phyloP scores from a whole-genome alignment of 257 asterid species.

The Ocimum tenuiflorum region DNA sequence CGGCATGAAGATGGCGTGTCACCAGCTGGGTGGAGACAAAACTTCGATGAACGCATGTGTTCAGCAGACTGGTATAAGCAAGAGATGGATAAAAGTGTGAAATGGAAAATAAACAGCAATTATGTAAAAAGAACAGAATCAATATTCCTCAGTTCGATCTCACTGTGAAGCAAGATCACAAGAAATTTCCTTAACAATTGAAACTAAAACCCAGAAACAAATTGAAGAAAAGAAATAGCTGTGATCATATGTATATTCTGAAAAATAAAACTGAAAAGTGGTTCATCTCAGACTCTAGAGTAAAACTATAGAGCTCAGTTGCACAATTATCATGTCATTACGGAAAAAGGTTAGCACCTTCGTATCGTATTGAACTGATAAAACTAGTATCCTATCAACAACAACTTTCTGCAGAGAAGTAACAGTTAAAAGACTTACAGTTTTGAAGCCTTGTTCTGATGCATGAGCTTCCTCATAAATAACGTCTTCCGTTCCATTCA shows the following conservation, averaged over 20 bases:
- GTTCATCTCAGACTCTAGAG: not conserved
- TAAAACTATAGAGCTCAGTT: not conserved
- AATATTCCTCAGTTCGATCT: too few relatives aligned
- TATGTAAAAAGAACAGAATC: too few relatives aligned
- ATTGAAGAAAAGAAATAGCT: too few relatives aligned
- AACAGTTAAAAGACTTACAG: constrained; percentile 45
- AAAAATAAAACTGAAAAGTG: not conserved
- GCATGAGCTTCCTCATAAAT: constrained; percentile 56
- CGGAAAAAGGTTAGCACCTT: not conserved
- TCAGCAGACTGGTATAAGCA: constrained; percentile 51
- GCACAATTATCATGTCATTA: not conserved
- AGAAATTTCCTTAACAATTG: too few relatives aligned
- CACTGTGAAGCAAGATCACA: too few relatives aligned
- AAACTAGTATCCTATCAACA: not conserved
- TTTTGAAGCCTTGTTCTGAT: constrained; percentile 63
- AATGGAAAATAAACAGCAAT: not conserved
- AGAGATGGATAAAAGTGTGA: constrained; percentile 11
- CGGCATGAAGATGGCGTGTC: constrained; percentile 99
- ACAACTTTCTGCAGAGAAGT: not conserved
- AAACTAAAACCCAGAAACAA: too few relatives aligned
- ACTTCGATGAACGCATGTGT: constrained; percentile 84
- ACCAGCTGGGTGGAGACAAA: constrained; percentile 88
- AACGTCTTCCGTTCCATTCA: constrained; percentile 52
- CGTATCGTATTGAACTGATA: not conserved
- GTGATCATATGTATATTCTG: not conserved